phyloP scores from a whole-genome alignment of 2,329 filamentous ascomycete genomes.

The Stachybotrys echinatus region DNA sequence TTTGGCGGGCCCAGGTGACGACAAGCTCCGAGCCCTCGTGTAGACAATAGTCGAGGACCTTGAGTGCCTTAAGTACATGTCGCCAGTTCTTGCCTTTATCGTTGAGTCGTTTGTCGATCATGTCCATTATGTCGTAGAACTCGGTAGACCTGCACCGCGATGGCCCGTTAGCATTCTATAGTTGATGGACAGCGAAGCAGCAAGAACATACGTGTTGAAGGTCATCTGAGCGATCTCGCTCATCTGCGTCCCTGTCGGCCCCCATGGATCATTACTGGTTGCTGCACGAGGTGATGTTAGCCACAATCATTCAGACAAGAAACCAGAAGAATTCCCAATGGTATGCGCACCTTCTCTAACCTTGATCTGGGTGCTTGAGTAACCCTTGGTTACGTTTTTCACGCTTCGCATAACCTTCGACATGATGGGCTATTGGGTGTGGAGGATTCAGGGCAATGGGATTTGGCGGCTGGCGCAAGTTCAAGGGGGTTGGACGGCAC shows the following conservation, averaged over 20 bases:
- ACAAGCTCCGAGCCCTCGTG: slow-evolving; percentile 96
- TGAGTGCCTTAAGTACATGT: slow-evolving; percentile 94
- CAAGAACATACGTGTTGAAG: slow-evolving; percentile 77
- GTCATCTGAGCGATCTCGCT: slow-evolving; percentile 97
- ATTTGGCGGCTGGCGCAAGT: no score
- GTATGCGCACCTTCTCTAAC: slow-evolving; percentile 79
- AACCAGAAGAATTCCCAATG: neutral
- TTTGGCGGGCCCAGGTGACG: slow-evolving; percentile 96
- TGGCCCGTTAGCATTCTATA: neutral
- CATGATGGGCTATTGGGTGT: slow-evolving; percentile 51
- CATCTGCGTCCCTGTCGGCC: slow-evolving; percentile 96
- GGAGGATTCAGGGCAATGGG: neutral
- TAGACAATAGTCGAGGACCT: slow-evolving; percentile 95
- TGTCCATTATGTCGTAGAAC: slow-evolving; percentile 99
- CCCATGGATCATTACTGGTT: slow-evolving; percentile 98
- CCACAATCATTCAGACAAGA: neutral
- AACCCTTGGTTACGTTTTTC: slow-evolving; percentile 99
- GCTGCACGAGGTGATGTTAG: slow-evolving; percentile 48
- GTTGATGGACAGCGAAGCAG: neutral
- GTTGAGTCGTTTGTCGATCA: slow-evolving; percentile 97
- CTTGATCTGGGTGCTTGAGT: slow-evolving; percentile 94
- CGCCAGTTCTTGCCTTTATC: slow-evolving; percentile 99
- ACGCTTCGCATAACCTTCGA: slow-evolving; percentile 96
- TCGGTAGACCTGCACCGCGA: slow-evolving; percentile 67
- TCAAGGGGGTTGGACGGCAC: no score